Base-by-base conservation (phyloP, 495 filamentous ascomycete species). In the Penicillium simplicissimum region DNA sequence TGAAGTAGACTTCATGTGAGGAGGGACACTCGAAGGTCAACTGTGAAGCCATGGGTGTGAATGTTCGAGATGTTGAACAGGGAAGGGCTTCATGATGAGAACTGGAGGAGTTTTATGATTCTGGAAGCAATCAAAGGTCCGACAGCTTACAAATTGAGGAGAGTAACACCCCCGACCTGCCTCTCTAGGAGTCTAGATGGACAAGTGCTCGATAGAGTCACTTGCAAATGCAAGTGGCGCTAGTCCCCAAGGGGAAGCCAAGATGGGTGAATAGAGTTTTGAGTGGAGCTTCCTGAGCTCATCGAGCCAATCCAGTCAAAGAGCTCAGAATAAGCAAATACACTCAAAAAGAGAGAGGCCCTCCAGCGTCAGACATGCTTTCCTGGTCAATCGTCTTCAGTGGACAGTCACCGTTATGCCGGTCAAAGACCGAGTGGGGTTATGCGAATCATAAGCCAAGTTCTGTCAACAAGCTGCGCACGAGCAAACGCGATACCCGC, bases 1-100 rank as follows among this genome's bases (percentile, higher is more conserved):
- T 56, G 36, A 52, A 61, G 51, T 62, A 62, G 38, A 61, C 37
- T 2, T 56, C 51, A 48, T 66, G 59, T 4, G 25, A 25, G 14
- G 48, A 37, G 3, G 63, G 63, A 14, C 47, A 52, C 25, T 62
- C 54, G 25, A 62, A 57, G n/a, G 35, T 31, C 45, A 58, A 23
- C 15, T 28, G 60, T 40, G 49, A 11, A 21, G 21, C 60, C 60
- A 62, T 62, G 1, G 59, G 19, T 31, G n/a, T 28, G 31, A 15
- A 17, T n/a, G 19, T 28, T 34, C 2, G 9, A n/a, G 28, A n/a
- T 15, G 7, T 6, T 21, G 40, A 43, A 43, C 2, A 2, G 17
- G n/a, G 17, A 21, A 2, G 9, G 23, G 14, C 0, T 7, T 25
- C 47, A 28, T 28, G 47, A 9, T 51, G 4, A 14, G 1, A 31